These are phyloP conservation scores for Claviceps citrina DNA, from an alignment of 2,329 filamentous ascomycete species.

Conservation along the genomic window DNA sequence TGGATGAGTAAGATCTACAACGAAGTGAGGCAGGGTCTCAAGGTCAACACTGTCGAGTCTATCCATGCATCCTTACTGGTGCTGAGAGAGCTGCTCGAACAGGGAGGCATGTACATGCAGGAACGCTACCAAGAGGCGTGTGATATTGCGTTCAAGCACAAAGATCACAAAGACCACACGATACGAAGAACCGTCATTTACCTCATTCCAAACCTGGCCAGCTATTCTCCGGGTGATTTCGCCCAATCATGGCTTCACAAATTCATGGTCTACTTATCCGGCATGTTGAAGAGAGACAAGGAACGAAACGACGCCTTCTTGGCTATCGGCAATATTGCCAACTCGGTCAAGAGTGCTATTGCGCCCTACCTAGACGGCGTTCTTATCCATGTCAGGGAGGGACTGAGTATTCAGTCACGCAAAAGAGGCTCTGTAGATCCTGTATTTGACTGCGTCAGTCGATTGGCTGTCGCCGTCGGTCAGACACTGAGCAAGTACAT, in stretches of 20 bases:
- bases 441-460: slow-evolving; percentile 95
- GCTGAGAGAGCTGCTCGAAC: slow-evolving; percentile 79
- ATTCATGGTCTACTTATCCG: slow-evolving; percentile 92
- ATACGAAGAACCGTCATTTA: slow-evolving; percentile 82
- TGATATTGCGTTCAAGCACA: slow-evolving; percentile 81
- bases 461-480: slow-evolving; percentile 84
- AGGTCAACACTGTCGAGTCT: slow-evolving; percentile 66
- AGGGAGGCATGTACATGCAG: slow-evolving; percentile 99
- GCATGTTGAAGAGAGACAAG: slow-evolving; percentile 87
- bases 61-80: slow-evolving; percentile 90
- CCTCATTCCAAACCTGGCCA: slow-evolving; percentile 82
- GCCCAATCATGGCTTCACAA: slow-evolving; percentile 75
- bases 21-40: slow-evolving; percentile 67
- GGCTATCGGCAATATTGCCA: slow-evolving; percentile 89
- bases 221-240: slow-evolving; percentile 84
- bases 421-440: slow-evolving; percentile 53
- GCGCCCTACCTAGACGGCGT: slow-evolving; percentile 91
- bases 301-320: slow-evolving; percentile 89
- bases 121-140: slow-evolving; percentile 83
- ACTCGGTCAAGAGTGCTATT: slow-evolving; percentile 89
- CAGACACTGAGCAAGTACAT: slow-evolving; percentile 98
- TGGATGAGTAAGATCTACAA: slow-evolving; percentile 88
- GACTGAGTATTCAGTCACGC: slow-evolving; percentile 63
- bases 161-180: slow-evolving; percentile 77
- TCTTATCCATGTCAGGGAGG: slow-evolving; percentile 82